Evolutionary conservation across 2,329 filamentous ascomycete genomes (phyloP).

Genomic region (Arthrobotrys musiformis): DNA sequence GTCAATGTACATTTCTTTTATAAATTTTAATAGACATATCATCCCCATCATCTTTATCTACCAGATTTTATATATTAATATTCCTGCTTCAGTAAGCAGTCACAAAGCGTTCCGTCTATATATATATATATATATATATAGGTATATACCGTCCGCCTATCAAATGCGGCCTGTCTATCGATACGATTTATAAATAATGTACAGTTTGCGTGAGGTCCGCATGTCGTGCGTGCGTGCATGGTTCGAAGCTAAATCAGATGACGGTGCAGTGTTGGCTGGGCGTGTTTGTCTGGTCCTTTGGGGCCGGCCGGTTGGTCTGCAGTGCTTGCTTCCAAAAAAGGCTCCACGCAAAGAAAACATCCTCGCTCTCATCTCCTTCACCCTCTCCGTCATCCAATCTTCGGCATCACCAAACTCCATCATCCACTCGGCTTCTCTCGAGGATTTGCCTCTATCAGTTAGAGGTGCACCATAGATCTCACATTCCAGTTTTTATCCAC

Average conservation of each 20-base stretch:
- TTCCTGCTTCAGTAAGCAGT: too few species aligned
- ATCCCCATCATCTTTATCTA: too few species aligned
- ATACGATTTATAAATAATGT: too few species aligned
- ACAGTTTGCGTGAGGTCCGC: too few species aligned
- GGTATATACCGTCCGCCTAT: too few species aligned
- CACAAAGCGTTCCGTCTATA: too few species aligned
- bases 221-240: too few species aligned
- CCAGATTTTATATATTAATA: too few species aligned
- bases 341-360: constrained; percentile 38
- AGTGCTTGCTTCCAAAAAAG: constrained; percentile 26
- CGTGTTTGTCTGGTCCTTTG: constrained; percentile 35
- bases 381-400: constrained; percentile 31
- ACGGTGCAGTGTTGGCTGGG: constrained; percentile 18
- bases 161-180: too few species aligned
- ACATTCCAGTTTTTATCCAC: not conserved
- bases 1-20: not conserved
- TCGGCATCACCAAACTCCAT: not conserved
- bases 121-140: too few species aligned
- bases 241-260: constrained; percentile 25
- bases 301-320: not conserved
- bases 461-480: not conserved
- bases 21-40: constrained; percentile 1
- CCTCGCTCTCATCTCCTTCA: constrained; percentile 28
- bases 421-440: not conserved
- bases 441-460: not conserved